Conservation (phyloP, 805 yeast species). For the Starmerella cellae region DNA sequence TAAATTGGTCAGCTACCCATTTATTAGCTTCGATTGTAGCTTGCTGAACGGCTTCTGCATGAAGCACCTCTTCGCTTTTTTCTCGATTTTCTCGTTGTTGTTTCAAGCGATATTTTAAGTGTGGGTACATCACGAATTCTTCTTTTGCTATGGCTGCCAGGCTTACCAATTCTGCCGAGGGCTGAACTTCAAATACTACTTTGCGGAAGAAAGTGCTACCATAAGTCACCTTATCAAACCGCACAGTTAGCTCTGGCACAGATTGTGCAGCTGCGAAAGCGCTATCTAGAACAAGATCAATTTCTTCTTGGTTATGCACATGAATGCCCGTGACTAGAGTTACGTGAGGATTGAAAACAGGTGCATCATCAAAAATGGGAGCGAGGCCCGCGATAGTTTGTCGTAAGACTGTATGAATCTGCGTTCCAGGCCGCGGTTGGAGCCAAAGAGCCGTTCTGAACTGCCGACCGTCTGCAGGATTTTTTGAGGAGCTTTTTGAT, state of each 20-base stretch:
- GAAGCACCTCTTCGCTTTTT: constrained; percentile 16
- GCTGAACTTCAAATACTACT: constrained; percentile 37
- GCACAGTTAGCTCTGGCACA: constrained; percentile 29
- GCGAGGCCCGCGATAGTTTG: constrained; percentile 51
- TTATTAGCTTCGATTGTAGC: constrained; percentile 36
- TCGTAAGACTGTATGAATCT: constrained; percentile 41
- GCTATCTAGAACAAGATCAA: constrained; percentile 43
- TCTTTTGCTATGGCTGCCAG: constrained; percentile 35
- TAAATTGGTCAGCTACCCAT: constrained; percentile 47
- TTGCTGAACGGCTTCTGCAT: constrained; percentile 21
- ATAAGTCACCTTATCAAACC: constrained; percentile 33
- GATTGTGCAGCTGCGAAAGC: constrained; percentile 45
- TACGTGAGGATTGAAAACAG: constrained; percentile 60
- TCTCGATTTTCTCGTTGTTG: background rate
- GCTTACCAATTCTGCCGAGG: constrained; percentile 36
- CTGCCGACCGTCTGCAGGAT: background rate
- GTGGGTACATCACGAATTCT: constrained; percentile 26
- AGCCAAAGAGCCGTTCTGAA: constrained; percentile 48
- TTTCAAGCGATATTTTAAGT: constrained; percentile 9
- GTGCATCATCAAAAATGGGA: constrained; percentile 62
- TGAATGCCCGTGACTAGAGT: constrained; percentile 55
- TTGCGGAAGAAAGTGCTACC: constrained; percentile 43
- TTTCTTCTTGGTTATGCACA: constrained; percentile 41
- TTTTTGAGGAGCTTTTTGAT: background rate
- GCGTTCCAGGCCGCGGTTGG: constrained; percentile 46